Conservation (phyloP, 306 rosid species). For the Corylus avellana region DNA sequence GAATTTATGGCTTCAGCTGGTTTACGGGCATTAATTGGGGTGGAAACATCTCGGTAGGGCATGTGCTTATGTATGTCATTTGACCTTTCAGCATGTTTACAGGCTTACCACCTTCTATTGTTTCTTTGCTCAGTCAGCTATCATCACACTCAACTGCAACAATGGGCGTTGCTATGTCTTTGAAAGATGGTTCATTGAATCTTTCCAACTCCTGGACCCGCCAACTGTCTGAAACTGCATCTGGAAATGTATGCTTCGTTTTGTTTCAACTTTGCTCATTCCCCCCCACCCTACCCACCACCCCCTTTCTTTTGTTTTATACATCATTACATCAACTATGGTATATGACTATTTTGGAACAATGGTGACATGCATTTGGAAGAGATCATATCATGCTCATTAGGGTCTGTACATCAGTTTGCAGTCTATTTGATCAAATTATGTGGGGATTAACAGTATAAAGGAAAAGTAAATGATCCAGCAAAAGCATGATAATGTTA, state of each 20-base stretch:
- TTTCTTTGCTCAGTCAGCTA: constrained; percentile 51
- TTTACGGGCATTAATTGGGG: constrained; percentile 73
- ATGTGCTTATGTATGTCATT: constrained; percentile 15
- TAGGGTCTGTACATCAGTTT: neutral
- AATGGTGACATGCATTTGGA: constrained; percentile 3
- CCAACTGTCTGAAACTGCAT: constrained; percentile 78
- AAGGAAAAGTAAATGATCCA: neutral
- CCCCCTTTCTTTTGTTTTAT: neutral
- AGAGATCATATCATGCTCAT: neutral
- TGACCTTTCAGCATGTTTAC: constrained; percentile 10
- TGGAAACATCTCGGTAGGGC: constrained; percentile 82
- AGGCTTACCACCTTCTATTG: constrained; percentile 13
- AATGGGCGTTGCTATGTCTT: constrained; percentile 71
- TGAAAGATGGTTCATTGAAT: constrained; percentile 83
- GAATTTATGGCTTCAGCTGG: constrained; percentile 85
- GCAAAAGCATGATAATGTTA: neutral
- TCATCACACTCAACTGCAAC: constrained; percentile 88
- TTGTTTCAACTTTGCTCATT: constrained; percentile 5
- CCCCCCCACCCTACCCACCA: neutral
- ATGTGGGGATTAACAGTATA: neutral
- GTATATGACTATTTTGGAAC: neutral
- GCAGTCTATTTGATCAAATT: constrained; percentile 4
- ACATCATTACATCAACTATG: neutral
- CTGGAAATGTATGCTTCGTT: constrained; percentile 63
- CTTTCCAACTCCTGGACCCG: constrained; percentile 94